Conservation (phyloP, 768 basidiomycete species). For the Bullera alba region DNA sequence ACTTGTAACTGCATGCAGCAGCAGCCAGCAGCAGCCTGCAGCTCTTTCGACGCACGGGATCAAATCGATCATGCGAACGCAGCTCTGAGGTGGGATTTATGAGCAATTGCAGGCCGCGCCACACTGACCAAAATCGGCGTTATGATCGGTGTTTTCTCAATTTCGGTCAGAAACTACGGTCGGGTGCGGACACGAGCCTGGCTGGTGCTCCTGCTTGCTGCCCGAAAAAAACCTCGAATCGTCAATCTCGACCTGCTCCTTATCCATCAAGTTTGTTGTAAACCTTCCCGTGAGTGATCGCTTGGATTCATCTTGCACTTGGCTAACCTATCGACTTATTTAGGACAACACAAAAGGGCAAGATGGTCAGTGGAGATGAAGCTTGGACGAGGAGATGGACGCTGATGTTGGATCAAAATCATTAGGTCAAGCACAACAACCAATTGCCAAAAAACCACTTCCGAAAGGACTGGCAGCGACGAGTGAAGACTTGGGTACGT, state of each 20-base stretch:
- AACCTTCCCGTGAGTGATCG: background rate
- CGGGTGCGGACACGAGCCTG: background rate
- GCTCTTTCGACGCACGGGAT: background rate
- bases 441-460: conserved; percentile 43
- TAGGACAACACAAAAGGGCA: background rate
- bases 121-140: background rate
- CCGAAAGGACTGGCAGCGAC: conserved; percentile 92
- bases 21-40: background rate
- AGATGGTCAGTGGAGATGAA: conserved; percentile 1
- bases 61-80: background rate
- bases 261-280: background rate
- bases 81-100: background rate
- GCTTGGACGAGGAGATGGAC: background rate
- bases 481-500: conserved; percentile 38
- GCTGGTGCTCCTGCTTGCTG: background rate
- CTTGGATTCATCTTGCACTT: background rate
- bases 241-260: background rate
- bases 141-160: background rate
- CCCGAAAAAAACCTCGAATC: background rate
- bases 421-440: conserved; percentile 45
- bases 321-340: background rate
- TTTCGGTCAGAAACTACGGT: background rate
- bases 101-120: background rate
- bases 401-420: conserved; percentile 4
- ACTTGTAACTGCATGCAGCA: background rate